Base-by-base conservation (phyloP, 768 basidiomycete species). In the Russula vinacea region DNA sequence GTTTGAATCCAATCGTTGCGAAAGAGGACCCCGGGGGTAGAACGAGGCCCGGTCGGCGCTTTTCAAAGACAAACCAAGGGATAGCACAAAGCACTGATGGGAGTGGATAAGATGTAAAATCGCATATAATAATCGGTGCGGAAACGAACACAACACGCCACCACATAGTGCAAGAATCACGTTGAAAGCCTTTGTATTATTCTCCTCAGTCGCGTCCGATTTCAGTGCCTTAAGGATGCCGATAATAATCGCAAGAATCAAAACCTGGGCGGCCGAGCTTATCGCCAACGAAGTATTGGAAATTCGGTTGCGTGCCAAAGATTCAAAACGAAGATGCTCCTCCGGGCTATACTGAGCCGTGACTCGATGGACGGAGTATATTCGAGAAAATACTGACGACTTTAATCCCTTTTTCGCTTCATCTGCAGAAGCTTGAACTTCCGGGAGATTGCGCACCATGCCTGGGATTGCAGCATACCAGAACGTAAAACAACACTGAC, bases 391-490 rank as follows among this genome's bases (percentile, higher is more conserved):
- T 3, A 61, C 77, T 56, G 54, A 85, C 87, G 76, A 72, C 74
- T 86, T 87, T 3, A 68, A 70, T 9, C 81, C 82, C 10, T 71
- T 60, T 47, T 74, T 73, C 2, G 76, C 77, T 53, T 79, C 73
- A 4, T 60, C 62, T 5, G 78, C 74, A 2, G 86, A 88, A 55
- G 78, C 72, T 66, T 81, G 78, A n/a, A 91, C 83, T 68, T 89
- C 84, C 0, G 87, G 85, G 32, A 90, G 79, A 71, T 90, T 82
- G 10, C 83, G 80, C 24, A 86, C 85, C 17, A 92, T 78, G 19
- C 87, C 89, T 0, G 89, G 88, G 71, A 92, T 90, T 14, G 90
- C 89, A 14, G 90, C 90, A 0, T 88, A 88, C 89, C 88, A 92
- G 74, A 91, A 92, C 0, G 89, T 90, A 60, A 90, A 73, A 33